These are phyloP conservation scores for Neonectria punicea DNA, from an alignment of 2,329 filamentous ascomycete species.

Conservation along the genomic window DNA sequence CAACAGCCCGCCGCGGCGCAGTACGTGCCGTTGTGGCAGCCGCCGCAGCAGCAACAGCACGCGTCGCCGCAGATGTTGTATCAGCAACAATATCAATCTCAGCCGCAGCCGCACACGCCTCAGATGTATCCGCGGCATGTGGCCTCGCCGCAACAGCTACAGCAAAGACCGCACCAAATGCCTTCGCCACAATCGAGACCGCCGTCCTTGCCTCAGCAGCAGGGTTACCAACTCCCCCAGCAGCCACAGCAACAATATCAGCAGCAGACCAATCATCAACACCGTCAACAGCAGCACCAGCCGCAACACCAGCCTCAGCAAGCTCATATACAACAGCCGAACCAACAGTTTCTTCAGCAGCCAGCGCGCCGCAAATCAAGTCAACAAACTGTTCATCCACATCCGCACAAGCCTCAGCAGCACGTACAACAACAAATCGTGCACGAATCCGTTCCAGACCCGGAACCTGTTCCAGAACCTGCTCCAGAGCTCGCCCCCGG, in stretches of 20 bases:
- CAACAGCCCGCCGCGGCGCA: conserved; percentile 38
- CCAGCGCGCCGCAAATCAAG: conserved; percentile 21
- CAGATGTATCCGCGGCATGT: conserved; percentile 48
- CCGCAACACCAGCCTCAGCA: conserved; percentile 21
- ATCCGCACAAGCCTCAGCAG: conserved; percentile 19
- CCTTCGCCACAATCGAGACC: conserved; percentile 38
- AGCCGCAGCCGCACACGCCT: conserved; percentile 47
- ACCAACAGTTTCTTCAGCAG: conserved; percentile 21
- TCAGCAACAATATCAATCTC: conserved; percentile 42
- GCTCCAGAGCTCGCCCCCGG: conserved; percentile 26
- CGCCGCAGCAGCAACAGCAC: conserved; percentile 47
- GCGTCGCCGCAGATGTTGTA: conserved; percentile 36
- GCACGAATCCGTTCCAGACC: conserved; percentile 26
- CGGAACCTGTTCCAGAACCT: conserved; percentile 25
- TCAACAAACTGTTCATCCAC: conserved; percentile 30
- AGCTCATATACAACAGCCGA: conserved; percentile 22
- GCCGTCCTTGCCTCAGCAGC: conserved; percentile 35
- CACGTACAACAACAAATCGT: conserved; percentile 21
- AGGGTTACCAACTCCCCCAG: conserved; percentile 36
- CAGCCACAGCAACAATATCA: conserved; percentile 22
- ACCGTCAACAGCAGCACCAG: conserved; percentile 28
- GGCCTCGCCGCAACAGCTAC: conserved; percentile 39
- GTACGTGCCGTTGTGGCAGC: conserved; percentile 46
- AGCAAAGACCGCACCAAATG: conserved; percentile 28
- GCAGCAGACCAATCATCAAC: conserved; percentile 22